Evolutionary conservation across 345 rosid genomes (phyloP).

Genomic region (Nephelium lappaceum): DNA sequence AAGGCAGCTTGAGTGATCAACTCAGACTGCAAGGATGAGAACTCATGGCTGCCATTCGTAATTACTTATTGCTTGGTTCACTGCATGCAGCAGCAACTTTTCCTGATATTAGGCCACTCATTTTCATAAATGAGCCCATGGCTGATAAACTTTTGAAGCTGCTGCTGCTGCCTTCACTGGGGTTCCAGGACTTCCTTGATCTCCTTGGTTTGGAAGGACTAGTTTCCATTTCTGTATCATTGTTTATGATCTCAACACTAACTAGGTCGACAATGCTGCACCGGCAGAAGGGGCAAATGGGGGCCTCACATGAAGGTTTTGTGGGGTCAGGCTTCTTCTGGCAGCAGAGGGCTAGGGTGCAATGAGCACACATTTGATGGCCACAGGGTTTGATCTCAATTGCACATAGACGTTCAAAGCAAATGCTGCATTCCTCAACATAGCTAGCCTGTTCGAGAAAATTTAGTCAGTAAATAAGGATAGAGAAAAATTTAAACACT

Average conservation of each 20-base stretch:
- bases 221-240: conserved; percentile 26
- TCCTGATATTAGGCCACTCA: conserved; percentile 43
- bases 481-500: neutral
- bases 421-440: conserved; percentile 38
- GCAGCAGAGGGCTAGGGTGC: conserved; percentile 39
- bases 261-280: conserved; percentile 28
- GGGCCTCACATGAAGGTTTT: conserved; percentile 18
- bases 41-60: conserved; percentile 2
- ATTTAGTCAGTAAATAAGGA: conserved; percentile 2
- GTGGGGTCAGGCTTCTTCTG: conserved; percentile 35
- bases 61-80: conserved; percentile 37
- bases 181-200: conserved; percentile 41
- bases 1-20: conserved; percentile 4
- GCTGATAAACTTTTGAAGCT: conserved; percentile 50
- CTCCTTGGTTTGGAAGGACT: conserved; percentile 45
- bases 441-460: conserved; percentile 25
- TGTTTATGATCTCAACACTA: conserved; percentile 18
- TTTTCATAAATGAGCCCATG: conserved; percentile 46
- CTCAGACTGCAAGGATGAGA: neutral
- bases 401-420: conserved; percentile 37
- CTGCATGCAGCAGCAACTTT: conserved; percentile 45
- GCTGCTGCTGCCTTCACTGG: conserved; percentile 56
- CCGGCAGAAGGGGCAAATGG: conserved; percentile 38
- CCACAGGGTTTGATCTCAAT: conserved; percentile 37
- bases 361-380: conserved; percentile 38